Percentiles rank a stretch among this genome's conserved stretches.
phyloP scores from a whole-genome alignment of 2,329 filamentous ascomycete genomes.

The Amauroascus verrucosus region DNA sequence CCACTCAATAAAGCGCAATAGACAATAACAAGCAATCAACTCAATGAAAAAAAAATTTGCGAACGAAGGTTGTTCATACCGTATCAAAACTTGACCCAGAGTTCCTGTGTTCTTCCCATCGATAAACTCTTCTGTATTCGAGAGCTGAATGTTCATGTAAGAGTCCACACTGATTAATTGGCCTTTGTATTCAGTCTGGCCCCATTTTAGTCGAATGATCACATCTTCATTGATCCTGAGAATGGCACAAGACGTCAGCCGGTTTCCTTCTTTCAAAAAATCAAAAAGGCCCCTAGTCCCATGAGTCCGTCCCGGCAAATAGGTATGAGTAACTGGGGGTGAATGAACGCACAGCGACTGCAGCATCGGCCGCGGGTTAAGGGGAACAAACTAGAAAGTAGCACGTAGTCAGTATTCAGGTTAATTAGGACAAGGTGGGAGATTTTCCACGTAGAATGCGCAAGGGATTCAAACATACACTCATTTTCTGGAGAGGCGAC shows the following conservation, averaged over 20 bases:
- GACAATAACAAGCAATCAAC: too few relatives aligned
- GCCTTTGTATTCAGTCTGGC: slow-evolving; percentile 94
- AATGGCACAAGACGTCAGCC: background rate
- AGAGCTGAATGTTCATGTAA: slow-evolving; percentile 98
- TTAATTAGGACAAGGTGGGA: background rate
- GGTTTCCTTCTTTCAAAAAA: too few relatives aligned
- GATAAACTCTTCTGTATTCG: slow-evolving; percentile 83
- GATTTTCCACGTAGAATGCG: background rate
- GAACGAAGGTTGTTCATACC: slow-evolving; percentile 41
- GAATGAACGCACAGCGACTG: slow-evolving; percentile 67
- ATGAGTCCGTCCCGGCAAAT: too few relatives aligned
- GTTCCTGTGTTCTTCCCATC: slow-evolving; percentile 74
- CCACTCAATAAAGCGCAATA: background rate
- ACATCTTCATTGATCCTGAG: slow-evolving; percentile 77
- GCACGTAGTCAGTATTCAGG: background rate
- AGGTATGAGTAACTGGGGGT: too few relatives aligned
- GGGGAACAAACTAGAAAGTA: slow-evolving; percentile 61
- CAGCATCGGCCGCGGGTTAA: slow-evolving; percentile 95
- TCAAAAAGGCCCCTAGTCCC: too few relatives aligned
- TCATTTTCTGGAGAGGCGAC: background rate
- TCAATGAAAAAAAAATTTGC: background rate
- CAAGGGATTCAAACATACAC: background rate
- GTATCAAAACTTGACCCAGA: slow-evolving; percentile 83
- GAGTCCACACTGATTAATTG: slow-evolving; percentile 84
- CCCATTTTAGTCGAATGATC: slow-evolving; percentile 92